A percentile compares a stretch with the other conserved stretches of the same genome.
phyloP scores from a whole-genome alignment of 164 flowering plant genomes.

The Cinnamomum chago region DNA sequence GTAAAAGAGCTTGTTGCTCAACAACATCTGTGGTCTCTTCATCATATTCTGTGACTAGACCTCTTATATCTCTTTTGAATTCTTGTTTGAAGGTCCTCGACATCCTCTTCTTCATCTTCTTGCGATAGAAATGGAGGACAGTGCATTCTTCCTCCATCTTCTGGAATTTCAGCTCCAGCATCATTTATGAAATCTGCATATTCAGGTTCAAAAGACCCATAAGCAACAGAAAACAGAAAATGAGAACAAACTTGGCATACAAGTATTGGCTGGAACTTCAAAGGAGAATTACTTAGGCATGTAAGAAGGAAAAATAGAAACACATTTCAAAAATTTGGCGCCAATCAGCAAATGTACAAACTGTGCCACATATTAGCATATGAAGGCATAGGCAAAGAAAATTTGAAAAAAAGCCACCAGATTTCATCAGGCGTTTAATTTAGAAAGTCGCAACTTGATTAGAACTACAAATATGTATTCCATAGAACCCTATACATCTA shows the following conservation, averaged over 20 bases:
- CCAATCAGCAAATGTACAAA: not conserved
- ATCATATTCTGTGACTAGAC: slow-evolving; percentile 64
- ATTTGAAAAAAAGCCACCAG: not conserved
- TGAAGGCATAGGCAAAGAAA: not conserved
- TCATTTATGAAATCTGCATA: slow-evolving; percentile 72
- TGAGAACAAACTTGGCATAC: not conserved
- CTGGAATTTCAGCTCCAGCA: slow-evolving; percentile 60
- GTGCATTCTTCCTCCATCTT: slow-evolving; percentile 50
- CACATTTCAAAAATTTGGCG: not conserved
- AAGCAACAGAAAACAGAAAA: not conserved
- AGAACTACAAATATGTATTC: not conserved
- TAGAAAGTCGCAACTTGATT: not conserved
- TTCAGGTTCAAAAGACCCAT: not conserved
- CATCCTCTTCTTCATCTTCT: slow-evolving; percentile 84
- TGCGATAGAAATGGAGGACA: slow-evolving; percentile 50
- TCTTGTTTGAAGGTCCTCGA: slow-evolving; percentile 70
- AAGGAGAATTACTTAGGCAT: not conserved
- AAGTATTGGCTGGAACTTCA: not conserved
- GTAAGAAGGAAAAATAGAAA: not conserved
- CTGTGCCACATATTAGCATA: not conserved
- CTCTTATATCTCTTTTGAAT: slow-evolving; percentile 69
- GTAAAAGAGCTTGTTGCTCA: slow-evolving; percentile 95
- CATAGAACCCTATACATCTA: too few relatives aligned
- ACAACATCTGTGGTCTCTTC: slow-evolving; percentile 95
- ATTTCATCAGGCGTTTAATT: too few relatives aligned